These are phyloP conservation scores for Colletotrichum karsti DNA, from an alignment of 2,329 filamentous ascomycete species.

Conservation along the genomic window DNA sequence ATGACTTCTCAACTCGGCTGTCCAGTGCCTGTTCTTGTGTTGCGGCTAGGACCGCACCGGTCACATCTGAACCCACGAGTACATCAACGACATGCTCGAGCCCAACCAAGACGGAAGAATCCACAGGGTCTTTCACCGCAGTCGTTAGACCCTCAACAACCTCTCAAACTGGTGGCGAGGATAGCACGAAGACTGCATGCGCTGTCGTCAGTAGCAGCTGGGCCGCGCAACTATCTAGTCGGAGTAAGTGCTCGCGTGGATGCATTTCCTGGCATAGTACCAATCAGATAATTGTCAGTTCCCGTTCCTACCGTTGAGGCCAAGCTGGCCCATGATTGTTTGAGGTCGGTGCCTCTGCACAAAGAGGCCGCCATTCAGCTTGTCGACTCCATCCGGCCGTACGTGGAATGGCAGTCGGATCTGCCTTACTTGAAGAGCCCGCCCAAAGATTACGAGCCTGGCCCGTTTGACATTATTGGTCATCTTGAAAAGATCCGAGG, in stretches of 20 bases:
- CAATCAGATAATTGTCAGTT: background rate
- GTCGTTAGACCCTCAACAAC: background rate
- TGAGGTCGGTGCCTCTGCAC: conserved; percentile 46
- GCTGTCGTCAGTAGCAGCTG: background rate
- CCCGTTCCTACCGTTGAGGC: conserved; percentile 41
- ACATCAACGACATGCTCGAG: background rate
- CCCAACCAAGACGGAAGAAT: background rate
- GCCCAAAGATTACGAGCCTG: conserved; percentile 57
- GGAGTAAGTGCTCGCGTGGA: background rate
- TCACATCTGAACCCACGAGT: background rate
- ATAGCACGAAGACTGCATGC: background rate
- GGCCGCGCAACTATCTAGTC: background rate
- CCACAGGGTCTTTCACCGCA: background rate
- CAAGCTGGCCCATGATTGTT: conserved; percentile 43
- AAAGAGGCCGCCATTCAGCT: conserved; percentile 41
- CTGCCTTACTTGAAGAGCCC: conserved; percentile 58
- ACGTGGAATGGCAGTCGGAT: conserved; percentile 56
- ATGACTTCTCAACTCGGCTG: background rate
- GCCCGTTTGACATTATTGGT: conserved; percentile 46
- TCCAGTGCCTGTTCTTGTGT: conserved; percentile 6
- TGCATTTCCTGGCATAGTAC: background rate
- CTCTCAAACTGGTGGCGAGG: background rate
- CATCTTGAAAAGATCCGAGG: conserved; percentile 41
- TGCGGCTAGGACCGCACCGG: background rate
- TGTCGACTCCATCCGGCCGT: conserved; percentile 46